Evolutionary conservation across 2,329 filamentous ascomycete species (phyloP).

Genomic region (Annulohypoxylon truncatum): DNA sequence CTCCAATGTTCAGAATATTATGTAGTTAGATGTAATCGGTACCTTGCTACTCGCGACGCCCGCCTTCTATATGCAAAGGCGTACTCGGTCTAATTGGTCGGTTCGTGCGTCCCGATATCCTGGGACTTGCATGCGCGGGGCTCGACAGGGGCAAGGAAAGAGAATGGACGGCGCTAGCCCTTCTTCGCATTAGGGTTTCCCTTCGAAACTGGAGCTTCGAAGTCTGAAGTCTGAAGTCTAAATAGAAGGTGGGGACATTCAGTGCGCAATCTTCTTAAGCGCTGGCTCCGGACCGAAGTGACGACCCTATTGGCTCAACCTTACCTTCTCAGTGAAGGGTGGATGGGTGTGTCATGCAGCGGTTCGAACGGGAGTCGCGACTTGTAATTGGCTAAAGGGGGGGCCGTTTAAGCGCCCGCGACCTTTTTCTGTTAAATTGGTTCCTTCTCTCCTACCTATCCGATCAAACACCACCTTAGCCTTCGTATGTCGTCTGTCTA

Average conservation of each 20-base stretch:
- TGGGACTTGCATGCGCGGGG: conserved; percentile 44
- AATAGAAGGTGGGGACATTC: neutral
- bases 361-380: conserved; percentile 29
- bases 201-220: conserved; percentile 21
- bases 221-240: conserved; percentile 6
- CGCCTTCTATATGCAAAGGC: conserved; percentile 20
- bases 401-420: conserved; percentile 44
- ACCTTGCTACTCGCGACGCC: conserved; percentile 30
- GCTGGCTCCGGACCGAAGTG: conserved; percentile 25
- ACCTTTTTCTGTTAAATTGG: conserved; percentile 41
- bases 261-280: conserved; percentile 38
- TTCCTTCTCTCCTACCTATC: conserved; percentile 22
- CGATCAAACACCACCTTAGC: conserved; percentile 1
- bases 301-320: conserved; percentile 23
- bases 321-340: conserved; percentile 27
- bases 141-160: conserved; percentile 15
- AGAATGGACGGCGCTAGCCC: conserved; percentile 4
- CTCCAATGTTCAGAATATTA: too few species aligned
- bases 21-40: conserved; percentile 3
- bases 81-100: conserved; percentile 25
- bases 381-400: conserved; percentile 28
- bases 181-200: conserved; percentile 8
- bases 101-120: conserved; percentile 42
- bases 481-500: conserved; percentile 1
- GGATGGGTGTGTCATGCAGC: conserved; percentile 42